Evolutionary conservation across 2,329 filamentous ascomycete species (phyloP), one percentile per base, ranked within the genome.

Genomic region (Xylaria sp.): DNA sequence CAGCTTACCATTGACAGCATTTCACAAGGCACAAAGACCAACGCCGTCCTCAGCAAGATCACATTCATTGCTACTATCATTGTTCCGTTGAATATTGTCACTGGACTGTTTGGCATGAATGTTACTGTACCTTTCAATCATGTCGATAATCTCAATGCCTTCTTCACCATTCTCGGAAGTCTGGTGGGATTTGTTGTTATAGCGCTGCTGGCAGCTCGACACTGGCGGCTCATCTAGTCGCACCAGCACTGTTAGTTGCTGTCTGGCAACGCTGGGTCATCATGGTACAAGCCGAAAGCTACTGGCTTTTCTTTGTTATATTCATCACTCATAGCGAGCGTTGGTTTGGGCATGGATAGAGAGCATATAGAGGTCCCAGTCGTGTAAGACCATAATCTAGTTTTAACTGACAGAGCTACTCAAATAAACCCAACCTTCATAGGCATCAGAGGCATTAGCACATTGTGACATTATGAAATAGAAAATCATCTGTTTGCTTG

Each of bases 21-120:
- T 75, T 89, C 91, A 1, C 90, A 97, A 79, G 94, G 94, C 31
- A 97, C 94, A 68, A 87, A 90, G 73, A 94, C 93, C 63, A 98
- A 98, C 82, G 89, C 92, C 72, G 92, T 95, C 6, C 88, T 99
- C 13, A 94, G 93, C 83, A 97, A 97, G 83, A 96, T 99, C 75
- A 99, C 96, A 0, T 88, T 98, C 68, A 85, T 98, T 72, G 96
- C 94, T 0, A 97, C 95, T 3, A 93, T 99, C 73, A 88, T 99
- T n/a, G 94, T 99, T 67, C 96, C 96, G 3, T 89, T 99, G 73
- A 99, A 98, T 79, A 84, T 99, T 72, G 90, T 98, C 70, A 97
- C 93, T 46, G 92, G 92, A 81, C 83, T 94, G 51, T 95, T 94
- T 77, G 93, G 93, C 63, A 97, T 97, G 93, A 97, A 97, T 80